Conservation (phyloP, 495 filamentous ascomycete species). For the Daldinia caldariorum region DNA sequence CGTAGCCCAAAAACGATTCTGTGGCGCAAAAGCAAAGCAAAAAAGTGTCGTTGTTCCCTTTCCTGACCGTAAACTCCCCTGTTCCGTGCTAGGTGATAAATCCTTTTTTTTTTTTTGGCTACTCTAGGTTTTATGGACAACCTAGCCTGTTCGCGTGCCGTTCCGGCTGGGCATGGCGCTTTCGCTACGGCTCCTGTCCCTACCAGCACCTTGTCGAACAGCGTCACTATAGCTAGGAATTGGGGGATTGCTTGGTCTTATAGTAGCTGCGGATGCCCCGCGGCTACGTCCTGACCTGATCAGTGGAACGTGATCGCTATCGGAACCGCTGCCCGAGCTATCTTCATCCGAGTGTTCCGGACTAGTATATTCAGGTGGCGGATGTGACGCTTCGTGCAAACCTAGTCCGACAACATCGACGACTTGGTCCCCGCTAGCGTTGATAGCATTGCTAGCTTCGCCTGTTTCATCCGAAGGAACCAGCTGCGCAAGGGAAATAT, state of each 20-base stretch:
- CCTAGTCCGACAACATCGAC: conserved; percentile 53
- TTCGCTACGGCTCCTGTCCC: conserved; percentile 56
- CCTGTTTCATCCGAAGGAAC: conserved; percentile 78
- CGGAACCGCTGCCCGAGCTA: conserved; percentile 63
- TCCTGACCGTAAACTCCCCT: conserved; percentile 41
- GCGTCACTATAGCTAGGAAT: conserved; percentile 76
- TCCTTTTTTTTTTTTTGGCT: conserved; percentile 25
- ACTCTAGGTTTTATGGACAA: conserved; percentile 8
- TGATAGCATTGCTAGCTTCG: conserved; percentile 71
- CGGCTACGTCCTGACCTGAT: conserved; percentile 53
- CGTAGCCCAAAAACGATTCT: conserved; percentile 29
- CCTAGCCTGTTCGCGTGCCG: conserved; percentile 18
- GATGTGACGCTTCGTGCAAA: conserved; percentile 50
- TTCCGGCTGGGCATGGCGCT: conserved; percentile 47
- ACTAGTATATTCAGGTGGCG: conserved; percentile 80
- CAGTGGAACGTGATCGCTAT: conserved; percentile 54
- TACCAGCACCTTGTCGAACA: conserved; percentile 61
- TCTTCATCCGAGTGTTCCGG: conserved; percentile 64
- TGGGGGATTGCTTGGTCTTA: conserved; percentile 58
- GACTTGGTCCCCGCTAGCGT: conserved; percentile 46
- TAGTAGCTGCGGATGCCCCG: conserved; percentile 55
- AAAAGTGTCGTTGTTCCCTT: conserved; percentile 19
- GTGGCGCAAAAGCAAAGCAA: conserved; percentile 11
- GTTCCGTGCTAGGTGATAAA: conserved; percentile 37
- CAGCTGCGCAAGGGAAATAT: conserved; percentile 87